Evolutionary conservation across 2,329 filamentous ascomycete species (phyloP).

Genomic region (Calonectria pseudoreteaudii): DNA sequence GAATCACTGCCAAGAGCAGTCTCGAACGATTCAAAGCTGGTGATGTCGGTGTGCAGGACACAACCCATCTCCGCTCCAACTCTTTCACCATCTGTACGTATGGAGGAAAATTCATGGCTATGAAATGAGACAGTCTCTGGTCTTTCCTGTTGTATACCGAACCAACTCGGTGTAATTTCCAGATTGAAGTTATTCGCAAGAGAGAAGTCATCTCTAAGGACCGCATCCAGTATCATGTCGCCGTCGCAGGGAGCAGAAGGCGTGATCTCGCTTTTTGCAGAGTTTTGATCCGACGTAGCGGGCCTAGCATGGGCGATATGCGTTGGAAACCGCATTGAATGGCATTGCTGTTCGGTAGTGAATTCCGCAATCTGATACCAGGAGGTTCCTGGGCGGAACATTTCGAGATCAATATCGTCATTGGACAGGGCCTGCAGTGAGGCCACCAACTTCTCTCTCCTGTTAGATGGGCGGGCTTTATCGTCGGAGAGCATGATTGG

Average conservation of each 20-base stretch:
- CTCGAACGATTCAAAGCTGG: background rate
- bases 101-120: background rate
- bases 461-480: background rate
- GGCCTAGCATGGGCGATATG: background rate
- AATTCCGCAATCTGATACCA: background rate
- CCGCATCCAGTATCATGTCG: background rate
- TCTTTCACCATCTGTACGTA: background rate
- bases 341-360: background rate
- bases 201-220: background rate
- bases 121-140: background rate
- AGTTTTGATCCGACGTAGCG: background rate
- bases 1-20: background rate
- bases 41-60: background rate
- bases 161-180: background rate
- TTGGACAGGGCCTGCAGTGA: background rate
- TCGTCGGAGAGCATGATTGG: background rate
- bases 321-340: background rate
- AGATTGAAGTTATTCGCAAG: background rate
- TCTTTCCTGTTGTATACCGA: background rate
- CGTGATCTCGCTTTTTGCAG: background rate
- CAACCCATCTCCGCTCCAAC: background rate
- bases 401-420: background rate
- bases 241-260: background rate
- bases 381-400: background rate
- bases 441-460: background rate